phyloP scores from a whole-genome alignment of 345 rosid species.

The Hibiscus tridactylites region DNA sequence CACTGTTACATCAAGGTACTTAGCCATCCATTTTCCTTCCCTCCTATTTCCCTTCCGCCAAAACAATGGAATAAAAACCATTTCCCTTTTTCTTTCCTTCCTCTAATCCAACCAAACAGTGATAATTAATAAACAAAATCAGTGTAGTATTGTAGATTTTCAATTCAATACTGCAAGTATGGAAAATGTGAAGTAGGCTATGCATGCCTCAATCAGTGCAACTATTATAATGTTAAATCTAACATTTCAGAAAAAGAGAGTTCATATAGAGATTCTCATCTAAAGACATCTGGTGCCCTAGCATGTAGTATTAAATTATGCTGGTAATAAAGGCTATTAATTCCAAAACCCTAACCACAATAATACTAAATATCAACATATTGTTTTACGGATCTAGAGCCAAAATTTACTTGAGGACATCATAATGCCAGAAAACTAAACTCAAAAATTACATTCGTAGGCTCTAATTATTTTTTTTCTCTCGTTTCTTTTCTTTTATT shows the following conservation, averaged over 20 bases:
- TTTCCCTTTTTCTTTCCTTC: not conserved
- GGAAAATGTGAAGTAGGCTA: not conserved
- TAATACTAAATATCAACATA: not conserved
- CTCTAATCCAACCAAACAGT: not conserved
- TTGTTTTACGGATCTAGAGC: conserved; percentile 12
- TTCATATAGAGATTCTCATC: not conserved
- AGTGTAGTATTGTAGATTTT: not conserved
- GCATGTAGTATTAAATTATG: not conserved
- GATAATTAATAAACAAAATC: not conserved
- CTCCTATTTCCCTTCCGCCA: not conserved
- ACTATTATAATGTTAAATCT: not conserved
- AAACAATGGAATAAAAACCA: not conserved
- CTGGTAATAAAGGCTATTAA: not conserved
- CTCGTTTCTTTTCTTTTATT: not conserved
- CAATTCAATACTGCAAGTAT: not conserved
- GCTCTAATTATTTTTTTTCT: not conserved
- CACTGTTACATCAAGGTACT: not conserved
- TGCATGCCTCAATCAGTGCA: not conserved
- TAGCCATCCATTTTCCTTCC: not conserved
- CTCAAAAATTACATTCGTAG: not conserved
- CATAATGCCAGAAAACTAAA: not conserved
- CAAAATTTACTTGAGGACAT: not conserved
- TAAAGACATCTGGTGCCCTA: not conserved
- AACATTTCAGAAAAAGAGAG: not conserved
- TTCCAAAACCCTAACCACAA: conserved; percentile 2